phyloP scores from a whole-genome alignment of 2,329 filamentous ascomycete genomes.

The Colletotrichum cuscutae region DNA sequence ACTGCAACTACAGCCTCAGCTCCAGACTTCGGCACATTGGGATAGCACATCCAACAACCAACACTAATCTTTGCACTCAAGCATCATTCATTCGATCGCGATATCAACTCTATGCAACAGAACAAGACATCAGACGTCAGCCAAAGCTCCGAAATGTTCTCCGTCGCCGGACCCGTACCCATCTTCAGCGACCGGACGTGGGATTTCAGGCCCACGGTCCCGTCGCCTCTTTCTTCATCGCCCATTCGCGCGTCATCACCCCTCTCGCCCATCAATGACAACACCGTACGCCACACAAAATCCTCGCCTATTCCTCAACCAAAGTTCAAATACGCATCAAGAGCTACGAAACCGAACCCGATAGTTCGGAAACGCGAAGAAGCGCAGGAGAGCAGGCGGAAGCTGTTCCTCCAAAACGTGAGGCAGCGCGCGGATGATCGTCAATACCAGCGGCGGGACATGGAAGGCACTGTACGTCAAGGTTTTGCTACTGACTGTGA shows the following conservation, averaged over 20 bases:
- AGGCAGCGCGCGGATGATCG: slow-evolving; percentile 69
- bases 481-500: too few relatives aligned
- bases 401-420: slow-evolving; percentile 76
- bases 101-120: slow-evolving; percentile 44
- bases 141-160: slow-evolving; percentile 49
- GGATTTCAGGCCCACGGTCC: slow-evolving; percentile 57
- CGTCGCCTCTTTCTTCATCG: slow-evolving; percentile 70
- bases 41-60: not conserved
- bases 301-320: slow-evolving; percentile 55
- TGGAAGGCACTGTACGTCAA: slow-evolving; percentile 66
- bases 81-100: not conserved
- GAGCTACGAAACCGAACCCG: slow-evolving; percentile 71
- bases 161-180: slow-evolving; percentile 51
- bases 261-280: slow-evolving; percentile 55
- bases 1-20: not conserved
- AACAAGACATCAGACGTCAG: slow-evolving; percentile 40
- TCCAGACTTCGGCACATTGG: not conserved
- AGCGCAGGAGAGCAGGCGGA: slow-evolving; percentile 70
- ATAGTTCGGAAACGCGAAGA: slow-evolving; percentile 70
- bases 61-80: slow-evolving; percentile 8
- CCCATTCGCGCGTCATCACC: slow-evolving; percentile 64
- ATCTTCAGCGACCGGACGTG: slow-evolving; percentile 55
- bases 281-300: slow-evolving; percentile 54
- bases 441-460: slow-evolving; percentile 68
- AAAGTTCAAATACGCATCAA: slow-evolving; percentile 63